These are phyloP conservation scores for Ceratobasidium theobromae DNA, from an alignment of 1,284 basidiomycete species.

Conservation along the genomic window DNA sequence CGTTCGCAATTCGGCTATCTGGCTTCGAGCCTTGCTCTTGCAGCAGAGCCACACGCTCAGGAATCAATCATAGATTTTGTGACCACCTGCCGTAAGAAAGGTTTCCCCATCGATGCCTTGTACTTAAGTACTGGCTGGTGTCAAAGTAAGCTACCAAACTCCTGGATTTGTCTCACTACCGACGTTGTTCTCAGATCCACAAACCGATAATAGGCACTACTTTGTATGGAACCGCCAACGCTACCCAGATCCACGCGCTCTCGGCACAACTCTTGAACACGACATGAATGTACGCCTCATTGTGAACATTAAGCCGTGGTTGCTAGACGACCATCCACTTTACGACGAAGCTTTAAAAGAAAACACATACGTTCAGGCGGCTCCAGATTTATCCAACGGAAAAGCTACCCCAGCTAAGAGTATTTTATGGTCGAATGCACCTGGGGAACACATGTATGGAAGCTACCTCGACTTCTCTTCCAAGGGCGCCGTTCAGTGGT, in stretches of 20 bases:
- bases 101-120: constrained; percentile 28
- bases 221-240: constrained; percentile 31
- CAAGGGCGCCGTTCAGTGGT: constrained; percentile 15
- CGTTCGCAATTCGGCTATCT: constrained; percentile 30
- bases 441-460: constrained; percentile 23
- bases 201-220: constrained; percentile 27
- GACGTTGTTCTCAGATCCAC: background rate
- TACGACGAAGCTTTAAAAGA: constrained; percentile 12
- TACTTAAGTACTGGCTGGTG: constrained; percentile 27
- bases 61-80: constrained; percentile 11
- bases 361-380: constrained; percentile 4
- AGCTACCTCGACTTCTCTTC: constrained; percentile 30
- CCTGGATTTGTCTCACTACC: background rate
- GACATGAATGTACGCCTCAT: constrained; percentile 27
- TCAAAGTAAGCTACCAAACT: background rate
- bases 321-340: constrained; percentile 24
- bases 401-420: background rate
- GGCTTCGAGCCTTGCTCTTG: constrained; percentile 22
- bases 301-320: constrained; percentile 28
- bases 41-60: constrained; percentile 19
- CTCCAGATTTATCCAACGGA: background rate
- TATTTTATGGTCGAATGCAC: constrained; percentile 18
- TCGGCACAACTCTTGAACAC: constrained; percentile 16
- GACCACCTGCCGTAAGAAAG: constrained; percentile 17
- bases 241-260: constrained; percentile 20